A percentile compares a stretch with the other conserved stretches of the same genome.
Conservation (phyloP, 148 eudicot genomes). For the Bassia scoparia region DNA sequence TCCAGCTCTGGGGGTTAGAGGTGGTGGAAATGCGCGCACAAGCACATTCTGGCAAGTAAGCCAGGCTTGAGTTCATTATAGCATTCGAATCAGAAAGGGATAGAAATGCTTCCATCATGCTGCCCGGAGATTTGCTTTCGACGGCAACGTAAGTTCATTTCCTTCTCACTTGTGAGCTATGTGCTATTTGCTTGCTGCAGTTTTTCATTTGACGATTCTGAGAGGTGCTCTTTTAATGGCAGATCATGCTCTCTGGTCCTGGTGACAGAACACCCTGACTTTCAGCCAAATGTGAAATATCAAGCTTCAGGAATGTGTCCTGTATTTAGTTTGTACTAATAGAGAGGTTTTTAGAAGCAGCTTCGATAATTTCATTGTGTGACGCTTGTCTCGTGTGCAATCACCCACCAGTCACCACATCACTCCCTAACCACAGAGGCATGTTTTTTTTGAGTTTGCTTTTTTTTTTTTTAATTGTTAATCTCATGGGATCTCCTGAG, state of each 20-base stretch:
- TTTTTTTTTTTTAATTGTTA: constrained; percentile 1
- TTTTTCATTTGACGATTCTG: neutral
- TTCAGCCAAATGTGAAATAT: constrained; percentile 25
- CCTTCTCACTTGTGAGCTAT: constrained; percentile 1
- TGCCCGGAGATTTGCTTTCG: constrained; percentile 89
- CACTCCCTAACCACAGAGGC: constrained; percentile 17
- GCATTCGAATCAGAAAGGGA: constrained; percentile 93
- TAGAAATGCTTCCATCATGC: constrained; percentile 93
- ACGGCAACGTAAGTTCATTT: constrained; percentile 80
- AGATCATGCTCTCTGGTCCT: constrained; percentile 83
- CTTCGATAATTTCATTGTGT: constrained; percentile 19
- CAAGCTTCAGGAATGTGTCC: constrained; percentile 7
- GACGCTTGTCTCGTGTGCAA: constrained; percentile 7
- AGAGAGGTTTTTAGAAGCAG: constrained; percentile 20
- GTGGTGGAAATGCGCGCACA: constrained; percentile 99
- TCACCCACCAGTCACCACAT: constrained; percentile 6
- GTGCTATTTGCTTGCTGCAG: too few relatives aligned
- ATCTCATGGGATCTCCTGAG: constrained; percentile 15
- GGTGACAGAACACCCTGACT: constrained; percentile 52
- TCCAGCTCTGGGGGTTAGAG: constrained; percentile 93
- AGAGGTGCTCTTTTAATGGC: constrained; percentile 18
- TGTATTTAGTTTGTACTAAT: constrained; percentile 27
- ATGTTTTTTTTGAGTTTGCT: constrained; percentile 19
- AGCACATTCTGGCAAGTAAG: constrained; percentile 81
- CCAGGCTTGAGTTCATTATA: constrained; percentile 63